Evolutionary conservation across 805 yeast genomes (phyloP).

Genomic region (Teunomyces pallodes): DNA sequence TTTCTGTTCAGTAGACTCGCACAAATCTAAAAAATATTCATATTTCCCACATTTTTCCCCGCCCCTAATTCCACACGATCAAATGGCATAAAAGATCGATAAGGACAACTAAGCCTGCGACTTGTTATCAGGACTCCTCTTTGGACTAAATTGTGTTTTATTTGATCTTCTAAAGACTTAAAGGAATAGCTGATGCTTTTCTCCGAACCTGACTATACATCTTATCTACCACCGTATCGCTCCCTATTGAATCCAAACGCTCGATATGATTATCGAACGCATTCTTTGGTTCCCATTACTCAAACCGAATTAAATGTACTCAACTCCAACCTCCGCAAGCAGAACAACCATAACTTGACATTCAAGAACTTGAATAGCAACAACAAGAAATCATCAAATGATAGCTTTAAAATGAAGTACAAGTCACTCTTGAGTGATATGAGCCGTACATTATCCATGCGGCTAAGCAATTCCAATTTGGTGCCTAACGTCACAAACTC

Average conservation of each 20-base stretch:
- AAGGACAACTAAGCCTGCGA: slow-evolving; percentile 1
- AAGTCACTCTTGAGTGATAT: slow-evolving; percentile 49
- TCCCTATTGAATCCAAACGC: slow-evolving; percentile 49
- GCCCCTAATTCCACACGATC: slow-evolving; percentile 10
- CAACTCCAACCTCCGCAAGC: slow-evolving; percentile 13
- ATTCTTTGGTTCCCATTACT: slow-evolving; percentile 37
- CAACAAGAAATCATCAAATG: slow-evolving; percentile 1
- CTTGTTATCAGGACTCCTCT: neutral
- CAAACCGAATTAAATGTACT: slow-evolving; percentile 31
- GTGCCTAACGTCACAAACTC: neutral
- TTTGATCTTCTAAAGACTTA: neutral
- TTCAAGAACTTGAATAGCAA: slow-evolving; percentile 8
- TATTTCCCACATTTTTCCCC: neutral
- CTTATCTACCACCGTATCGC: slow-evolving; percentile 39
- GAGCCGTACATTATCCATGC: slow-evolving; percentile 38
- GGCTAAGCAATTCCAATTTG: slow-evolving; percentile 21
- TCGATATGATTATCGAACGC: slow-evolving; percentile 50
- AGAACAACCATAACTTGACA: slow-evolving; percentile 14
- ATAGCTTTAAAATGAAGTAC: slow-evolving; percentile 44
- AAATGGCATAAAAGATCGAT: neutral
- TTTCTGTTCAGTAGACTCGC: neutral
- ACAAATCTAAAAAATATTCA: neutral
- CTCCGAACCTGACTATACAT: slow-evolving; percentile 5
- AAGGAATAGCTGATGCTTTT: slow-evolving; percentile 1
- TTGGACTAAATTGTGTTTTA: neutral